Evolutionary conservation across 192 early-diverging fungal genomes (phyloP).

Genomic region (Thamnidium elegans): DNA sequence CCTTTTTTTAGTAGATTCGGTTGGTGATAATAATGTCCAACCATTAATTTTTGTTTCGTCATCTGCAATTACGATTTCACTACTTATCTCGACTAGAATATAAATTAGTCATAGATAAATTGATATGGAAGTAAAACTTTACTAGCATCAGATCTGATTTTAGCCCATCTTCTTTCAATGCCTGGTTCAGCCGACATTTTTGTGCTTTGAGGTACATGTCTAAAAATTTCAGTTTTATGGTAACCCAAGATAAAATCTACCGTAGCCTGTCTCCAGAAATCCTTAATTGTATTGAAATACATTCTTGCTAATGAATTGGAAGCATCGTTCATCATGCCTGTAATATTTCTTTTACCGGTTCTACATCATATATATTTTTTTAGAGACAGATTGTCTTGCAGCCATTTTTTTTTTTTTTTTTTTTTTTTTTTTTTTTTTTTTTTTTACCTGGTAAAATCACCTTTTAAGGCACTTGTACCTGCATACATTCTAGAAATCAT

Average conservation of each 20-base stretch:
- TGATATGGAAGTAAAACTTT: too few relatives aligned
- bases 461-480: constrained; percentile 75
- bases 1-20: constrained; percentile 10
- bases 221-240: constrained; percentile 37
- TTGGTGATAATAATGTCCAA: constrained; percentile 61
- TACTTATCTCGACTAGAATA: constrained; percentile 53
- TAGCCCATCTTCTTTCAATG: constrained; percentile 33
- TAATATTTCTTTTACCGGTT: constrained; percentile 71
- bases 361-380: neutral
- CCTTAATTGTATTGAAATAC: constrained; percentile 73
- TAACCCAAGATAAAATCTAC: constrained; percentile 55
- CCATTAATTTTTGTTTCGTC: constrained; percentile 59
- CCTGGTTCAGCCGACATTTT: constrained; percentile 42
- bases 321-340: constrained; percentile 71
- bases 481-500: constrained; percentile 74
- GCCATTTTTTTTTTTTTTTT: neutral
- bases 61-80: constrained; percentile 60
- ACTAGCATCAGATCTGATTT: constrained; percentile 44
- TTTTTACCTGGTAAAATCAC: constrained; percentile 65
- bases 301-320: constrained; percentile 73
- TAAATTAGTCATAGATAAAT: too few relatives aligned
- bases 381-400: too few relatives aligned
- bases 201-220: constrained; percentile 24
- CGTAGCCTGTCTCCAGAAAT: constrained; percentile 65
- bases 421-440: too few relatives aligned